phyloP scores from a whole-genome alignment of 768 basidiomycete genomes.

The Chalciporus piperatus region DNA sequence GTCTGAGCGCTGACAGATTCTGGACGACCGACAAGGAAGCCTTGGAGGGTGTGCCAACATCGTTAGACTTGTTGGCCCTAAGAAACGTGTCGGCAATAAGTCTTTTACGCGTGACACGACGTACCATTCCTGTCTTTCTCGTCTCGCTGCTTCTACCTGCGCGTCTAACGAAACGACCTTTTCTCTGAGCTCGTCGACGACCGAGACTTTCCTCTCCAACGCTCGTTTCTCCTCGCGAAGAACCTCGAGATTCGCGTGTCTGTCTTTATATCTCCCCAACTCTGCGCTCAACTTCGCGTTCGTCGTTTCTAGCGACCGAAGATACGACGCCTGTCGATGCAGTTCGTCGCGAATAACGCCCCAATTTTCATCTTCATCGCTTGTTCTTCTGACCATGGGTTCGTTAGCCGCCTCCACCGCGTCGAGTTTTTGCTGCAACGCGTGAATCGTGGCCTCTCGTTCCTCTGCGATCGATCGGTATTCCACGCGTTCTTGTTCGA shows the following conservation, averaged over 20 bases:
- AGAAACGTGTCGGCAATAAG: not conserved
- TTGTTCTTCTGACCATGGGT: constrained; percentile 19
- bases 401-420: constrained; percentile 39
- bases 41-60: constrained; percentile 38
- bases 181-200: constrained; percentile 54
- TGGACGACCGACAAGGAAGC: constrained; percentile 57
- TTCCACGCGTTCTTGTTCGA: constrained; percentile 49
- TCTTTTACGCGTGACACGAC: constrained; percentile 10
- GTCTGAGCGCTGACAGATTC: constrained; percentile 56
- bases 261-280: constrained; percentile 49
- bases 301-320: constrained; percentile 55
- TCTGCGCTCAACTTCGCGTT: constrained; percentile 59
- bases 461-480: constrained; percentile 41
- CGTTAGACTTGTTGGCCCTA: constrained; percentile 39
- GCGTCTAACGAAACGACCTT: constrained; percentile 57
- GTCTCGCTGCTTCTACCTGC: constrained; percentile 58
- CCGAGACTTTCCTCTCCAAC: constrained; percentile 50
- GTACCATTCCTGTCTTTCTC: constrained; percentile 60
- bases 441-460: constrained; percentile 38
- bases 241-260: constrained; percentile 63
- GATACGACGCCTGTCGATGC: constrained; percentile 59
- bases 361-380: constrained; percentile 55
- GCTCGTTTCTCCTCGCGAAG: constrained; percentile 71
- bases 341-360: constrained; percentile 64
- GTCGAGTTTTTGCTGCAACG: constrained; percentile 49